Evolutionary conservation across 2,329 filamentous ascomycete genomes (phyloP).

Genomic region (Trichophyton benhamiae): DNA sequence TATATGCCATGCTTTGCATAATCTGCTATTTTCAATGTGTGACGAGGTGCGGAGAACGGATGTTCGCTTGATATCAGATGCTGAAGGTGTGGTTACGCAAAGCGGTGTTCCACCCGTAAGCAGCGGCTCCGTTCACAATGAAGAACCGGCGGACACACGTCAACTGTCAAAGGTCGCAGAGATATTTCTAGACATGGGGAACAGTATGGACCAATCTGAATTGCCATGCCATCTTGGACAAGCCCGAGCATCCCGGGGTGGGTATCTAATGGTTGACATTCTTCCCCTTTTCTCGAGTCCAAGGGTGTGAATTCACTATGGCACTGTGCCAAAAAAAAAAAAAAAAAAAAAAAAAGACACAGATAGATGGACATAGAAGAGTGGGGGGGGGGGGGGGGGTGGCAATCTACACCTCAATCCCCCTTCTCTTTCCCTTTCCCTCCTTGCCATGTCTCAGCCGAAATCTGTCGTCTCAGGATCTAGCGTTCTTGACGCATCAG

Average conservation of each 20-base stretch:
- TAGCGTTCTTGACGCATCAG: neutral
- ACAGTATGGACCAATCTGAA: neutral
- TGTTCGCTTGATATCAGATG: neutral
- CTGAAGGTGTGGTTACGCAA: neutral
- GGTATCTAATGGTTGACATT: neutral
- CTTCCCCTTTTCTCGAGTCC: neutral
- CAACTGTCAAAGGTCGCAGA: neutral
- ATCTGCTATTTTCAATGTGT: neutral
- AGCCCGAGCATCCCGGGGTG: neutral
- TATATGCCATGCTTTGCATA: neutral
- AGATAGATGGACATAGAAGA: neutral
- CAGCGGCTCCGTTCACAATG: neutral
- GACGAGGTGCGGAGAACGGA: neutral
- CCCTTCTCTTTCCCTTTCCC: neutral
- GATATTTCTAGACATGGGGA: neutral
- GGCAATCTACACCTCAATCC: neutral
- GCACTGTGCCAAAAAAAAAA: too few relatives aligned
- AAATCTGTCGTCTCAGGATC: neutral
- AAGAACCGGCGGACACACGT: neutral
- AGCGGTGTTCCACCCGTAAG: neutral
- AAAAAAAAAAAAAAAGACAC: too few relatives aligned
- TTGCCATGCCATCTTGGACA: neutral
- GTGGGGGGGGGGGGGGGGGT: too few relatives aligned
- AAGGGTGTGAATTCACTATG: too few relatives aligned
- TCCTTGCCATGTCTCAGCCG: neutral